Conservation (phyloP, 345 rosid species). For the Raphanus sativus region DNA sequence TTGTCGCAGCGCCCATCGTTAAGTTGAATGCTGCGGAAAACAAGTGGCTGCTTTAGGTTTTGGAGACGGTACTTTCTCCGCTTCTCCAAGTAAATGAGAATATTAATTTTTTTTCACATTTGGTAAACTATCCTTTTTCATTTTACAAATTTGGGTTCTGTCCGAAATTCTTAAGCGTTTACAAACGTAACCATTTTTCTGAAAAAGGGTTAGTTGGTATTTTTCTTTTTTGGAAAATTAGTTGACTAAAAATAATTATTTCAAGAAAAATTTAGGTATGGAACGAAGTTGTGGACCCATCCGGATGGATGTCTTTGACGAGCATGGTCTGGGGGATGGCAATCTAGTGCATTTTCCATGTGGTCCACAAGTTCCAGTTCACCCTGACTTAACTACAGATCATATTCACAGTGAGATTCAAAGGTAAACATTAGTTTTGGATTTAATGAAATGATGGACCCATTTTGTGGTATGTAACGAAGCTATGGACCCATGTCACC, state of each 20-base stretch:
- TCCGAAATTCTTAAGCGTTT: not conserved
- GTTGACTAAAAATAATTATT: not conserved
- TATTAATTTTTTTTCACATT: not conserved
- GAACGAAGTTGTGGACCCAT: not conserved
- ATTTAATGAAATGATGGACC: not conserved
- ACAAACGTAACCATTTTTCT: not conserved
- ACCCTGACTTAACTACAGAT: not conserved
- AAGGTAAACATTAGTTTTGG: not conserved
- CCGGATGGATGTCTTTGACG: not conserved
- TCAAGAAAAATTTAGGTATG: no score
- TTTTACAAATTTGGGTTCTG: not conserved
- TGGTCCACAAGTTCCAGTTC: not conserved
- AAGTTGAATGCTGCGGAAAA: not conserved
- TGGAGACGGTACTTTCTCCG: not conserved
- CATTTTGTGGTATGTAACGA: not conserved
- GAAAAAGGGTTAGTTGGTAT: not conserved
- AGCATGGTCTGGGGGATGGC: not conserved
- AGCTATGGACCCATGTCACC: not conserved
- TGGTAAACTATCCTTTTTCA: not conserved
- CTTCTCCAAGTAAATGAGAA: conserved; percentile 11
- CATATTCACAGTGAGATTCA: not conserved
- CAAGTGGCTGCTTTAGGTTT: conserved; percentile 1
- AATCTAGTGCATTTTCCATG: not conserved
- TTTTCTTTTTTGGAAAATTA: not conserved
- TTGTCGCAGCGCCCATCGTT: conserved; percentile 13